phyloP scores from a whole-genome alignment of 495 filamentous ascomycete genomes.

The Tuber aestivum region DNA sequence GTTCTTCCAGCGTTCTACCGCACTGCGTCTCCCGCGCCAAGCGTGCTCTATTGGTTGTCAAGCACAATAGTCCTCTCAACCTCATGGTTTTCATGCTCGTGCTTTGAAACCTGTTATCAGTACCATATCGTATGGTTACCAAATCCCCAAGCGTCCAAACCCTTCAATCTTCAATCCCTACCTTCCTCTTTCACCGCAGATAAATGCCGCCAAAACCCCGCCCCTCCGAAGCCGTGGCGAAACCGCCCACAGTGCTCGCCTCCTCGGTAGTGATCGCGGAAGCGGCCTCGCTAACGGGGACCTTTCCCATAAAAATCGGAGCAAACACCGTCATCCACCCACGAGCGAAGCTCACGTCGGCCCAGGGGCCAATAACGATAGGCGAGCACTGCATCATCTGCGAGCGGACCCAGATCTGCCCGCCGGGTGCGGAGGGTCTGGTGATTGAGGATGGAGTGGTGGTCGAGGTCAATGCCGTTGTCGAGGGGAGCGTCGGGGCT shows the following conservation, averaged over 20 bases:
- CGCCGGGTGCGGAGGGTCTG: slow-evolving; percentile 43
- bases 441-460: slow-evolving; percentile 54
- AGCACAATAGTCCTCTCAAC: background rate
- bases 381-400: slow-evolving; percentile 68
- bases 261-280: slow-evolving; percentile 68
- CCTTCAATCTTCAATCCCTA: background rate
- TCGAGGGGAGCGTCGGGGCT: slow-evolving; percentile 62
- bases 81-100: background rate
- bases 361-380: slow-evolving; percentile 63
- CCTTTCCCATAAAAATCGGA: slow-evolving; percentile 63
- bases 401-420: slow-evolving; percentile 62
- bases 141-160: slow-evolving; percentile 5
- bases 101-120: too few relatives aligned
- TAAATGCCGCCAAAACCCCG: slow-evolving; percentile 39
- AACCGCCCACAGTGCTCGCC: slow-evolving; percentile 65
- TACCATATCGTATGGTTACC: background rate
- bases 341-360: slow-evolving; percentile 62
- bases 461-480: slow-evolving; percentile 56
- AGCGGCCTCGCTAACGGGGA: slow-evolving; percentile 65
- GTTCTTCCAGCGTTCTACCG: background rate
- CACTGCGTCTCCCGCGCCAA: background rate
- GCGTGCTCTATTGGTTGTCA: background rate
- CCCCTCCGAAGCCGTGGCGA: slow-evolving; percentile 47
- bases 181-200: background rate
- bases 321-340: slow-evolving; percentile 76